Base-by-base conservation (phyloP, 192 early-diverging fungal species). In the Coemansia sp. region DNA sequence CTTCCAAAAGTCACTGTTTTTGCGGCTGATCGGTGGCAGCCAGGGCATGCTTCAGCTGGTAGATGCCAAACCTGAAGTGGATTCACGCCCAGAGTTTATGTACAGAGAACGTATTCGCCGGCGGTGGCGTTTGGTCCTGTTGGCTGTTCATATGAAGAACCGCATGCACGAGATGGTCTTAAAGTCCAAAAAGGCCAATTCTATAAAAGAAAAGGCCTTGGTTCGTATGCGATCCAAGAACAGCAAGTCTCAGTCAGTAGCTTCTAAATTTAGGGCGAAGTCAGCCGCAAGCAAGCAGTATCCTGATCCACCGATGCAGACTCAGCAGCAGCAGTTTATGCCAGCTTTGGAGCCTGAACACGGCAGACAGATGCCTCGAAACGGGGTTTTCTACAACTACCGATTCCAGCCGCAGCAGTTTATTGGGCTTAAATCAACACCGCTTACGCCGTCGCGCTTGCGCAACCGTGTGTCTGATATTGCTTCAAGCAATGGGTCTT, bases 391-490 rank as follows among this genome's bases (percentile, higher is more conserved):
- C 14, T 11, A 37, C 51, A 51, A 41, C 48, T 40, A 53, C 26
- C 47, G 54, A 33, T 58, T 50, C 50, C 61, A 70, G 36, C 36
- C 39, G 7, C 68, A 70, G 37, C 49, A 62, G 31, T 42, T 48
- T 47, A 18, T 53, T 28, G 61, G 61, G 4, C 28, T 68, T 30
- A 61, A 50, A 15, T 31, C 73, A 0, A 50, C 59, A 5, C 73
- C 73, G 15, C 49, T 66, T 19, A 77, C 62, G n/a, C 67, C 73
- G 4, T 77, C 73, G 20, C 54, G 56, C 14, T 59, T 77, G 28
- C 73, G 73, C 30, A 65, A 77, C 48, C 63, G 62, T 31, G 31
- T 57, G 4, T 77, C 73, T 0, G 73, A 77, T 18, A 45, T 57
- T 36, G 55, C 50, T 13, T 52, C 50, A 0, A 52, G 50, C 50